Evolutionary conservation across 148 eudicot genomes (phyloP).

Genomic region (Cornus suecica): DNA sequence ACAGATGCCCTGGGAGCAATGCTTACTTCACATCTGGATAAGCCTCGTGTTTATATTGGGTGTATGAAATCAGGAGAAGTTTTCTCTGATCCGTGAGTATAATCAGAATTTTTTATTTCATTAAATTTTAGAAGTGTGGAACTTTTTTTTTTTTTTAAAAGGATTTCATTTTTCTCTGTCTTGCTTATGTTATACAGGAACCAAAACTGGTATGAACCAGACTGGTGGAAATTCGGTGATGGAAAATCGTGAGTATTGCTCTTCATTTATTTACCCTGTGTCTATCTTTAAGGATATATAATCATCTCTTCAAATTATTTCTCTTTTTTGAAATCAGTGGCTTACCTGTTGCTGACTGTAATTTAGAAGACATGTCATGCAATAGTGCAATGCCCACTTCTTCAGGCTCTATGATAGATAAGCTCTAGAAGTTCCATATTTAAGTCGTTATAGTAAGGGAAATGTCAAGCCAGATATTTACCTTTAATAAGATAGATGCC

Average conservation of each 20-base stretch:
- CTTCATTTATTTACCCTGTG: not conserved
- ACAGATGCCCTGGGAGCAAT: conserved; percentile 73
- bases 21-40: conserved; percentile 60
- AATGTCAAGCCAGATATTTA: not conserved
- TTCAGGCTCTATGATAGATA: not conserved
- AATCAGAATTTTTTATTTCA: not conserved
- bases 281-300: not conserved
- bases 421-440: not conserved
- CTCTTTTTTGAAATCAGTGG: not conserved
- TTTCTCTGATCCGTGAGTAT: conserved; percentile 80
- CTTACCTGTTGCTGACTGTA: not conserved
- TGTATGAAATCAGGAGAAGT: conserved; percentile 98
- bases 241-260: conserved; percentile 71
- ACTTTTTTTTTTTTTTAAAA: not conserved
- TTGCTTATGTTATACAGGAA: conserved; percentile 42
- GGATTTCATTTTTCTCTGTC: conserved; percentile 4
- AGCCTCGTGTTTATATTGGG: conserved; percentile 79
- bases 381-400: not conserved
- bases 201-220: conserved; percentile 92
- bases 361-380: not conserved
- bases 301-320: not conserved
- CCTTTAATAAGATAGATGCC: not conserved
- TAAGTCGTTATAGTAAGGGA: not conserved
- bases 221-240: conserved; percentile 99
- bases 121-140: not conserved